A percentile compares a stretch with the other conserved stretches of the same genome.
phyloP scores from a whole-genome alignment of 192 early-diverging fungal species.

The Jimgerdemannia lactiflua region DNA sequence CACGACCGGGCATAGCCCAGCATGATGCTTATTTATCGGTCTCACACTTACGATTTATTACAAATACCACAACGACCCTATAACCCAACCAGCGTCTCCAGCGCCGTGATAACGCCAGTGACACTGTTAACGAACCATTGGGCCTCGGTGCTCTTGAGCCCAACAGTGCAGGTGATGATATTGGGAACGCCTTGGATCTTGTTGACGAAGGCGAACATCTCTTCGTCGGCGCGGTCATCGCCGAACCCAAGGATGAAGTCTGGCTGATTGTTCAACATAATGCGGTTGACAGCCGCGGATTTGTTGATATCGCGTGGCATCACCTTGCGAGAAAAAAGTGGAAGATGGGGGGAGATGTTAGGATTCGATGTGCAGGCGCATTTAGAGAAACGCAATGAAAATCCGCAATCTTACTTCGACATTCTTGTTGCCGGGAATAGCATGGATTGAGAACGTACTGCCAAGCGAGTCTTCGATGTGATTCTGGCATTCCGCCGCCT shows the following conservation, averaged over 20 bases:
- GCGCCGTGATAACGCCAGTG: slow-evolving; percentile 13
- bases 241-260: slow-evolving; percentile 75
- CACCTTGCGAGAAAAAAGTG: slow-evolving; percentile 30
- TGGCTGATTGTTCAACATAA: slow-evolving; percentile 56
- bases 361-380: neutral
- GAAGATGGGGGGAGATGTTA: neutral
- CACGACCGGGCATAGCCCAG: too few species aligned
- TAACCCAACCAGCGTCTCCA: slow-evolving; percentile 12
- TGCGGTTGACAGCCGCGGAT: slow-evolving; percentile 51
- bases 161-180: slow-evolving; percentile 52
- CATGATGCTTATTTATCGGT: too few species aligned
- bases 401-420: slow-evolving; percentile 43
- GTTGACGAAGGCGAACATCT: slow-evolving; percentile 73
- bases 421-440: slow-evolving; percentile 59
- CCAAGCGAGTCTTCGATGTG: slow-evolving; percentile 74
- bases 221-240: slow-evolving; percentile 78
- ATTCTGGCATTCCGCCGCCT: slow-evolving; percentile 82
- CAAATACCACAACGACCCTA: neutral
- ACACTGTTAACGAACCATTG: slow-evolving; percentile 51
- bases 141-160: slow-evolving; percentile 51
- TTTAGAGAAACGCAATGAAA: too few species aligned
- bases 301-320: slow-evolving; percentile 71
- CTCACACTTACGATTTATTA: neutral
- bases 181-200: slow-evolving; percentile 26
- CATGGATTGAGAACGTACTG: slow-evolving; percentile 66